Base-by-base conservation (phyloP, 1,284 basidiomycete genomes). In the Inonotus obliquus region DNA sequence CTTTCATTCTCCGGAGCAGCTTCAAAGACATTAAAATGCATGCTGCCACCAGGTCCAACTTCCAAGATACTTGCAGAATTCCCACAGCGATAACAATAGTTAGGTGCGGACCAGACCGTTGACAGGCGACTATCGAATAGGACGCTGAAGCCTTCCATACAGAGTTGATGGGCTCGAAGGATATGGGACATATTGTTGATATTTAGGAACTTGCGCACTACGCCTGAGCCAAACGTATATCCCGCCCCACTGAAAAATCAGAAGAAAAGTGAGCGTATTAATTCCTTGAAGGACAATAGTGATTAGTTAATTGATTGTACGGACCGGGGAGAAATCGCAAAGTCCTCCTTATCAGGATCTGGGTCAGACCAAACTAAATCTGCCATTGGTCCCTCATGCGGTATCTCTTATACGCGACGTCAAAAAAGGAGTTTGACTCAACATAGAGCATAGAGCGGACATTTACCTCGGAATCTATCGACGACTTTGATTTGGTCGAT, bases 291-390 rank as follows among this genome's bases (percentile, higher is more conserved):
- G 7, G 49, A 2, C 25, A n/a, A 14, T 11, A 29, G n/a, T 51
- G 9, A 25, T 14, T 10, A 27, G 14, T 29, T 32, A 10, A 52
- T 35, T 17, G 35, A 52, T 29, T n/a, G 48, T 37, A 74, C 84
- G 62, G 65, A 95, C 94, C 96, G 85, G 55, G 97, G 96, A 61
- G 94, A 97, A 74, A 99, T 98, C 45, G 96, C 96, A 74, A 98
- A 99, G 71, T 99, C 97, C 73, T 98, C 96, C 74, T 98, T 98
- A 74, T 98, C 96, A 49, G 94, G 89, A 77, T 99, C 97, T 35
- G 97, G 97, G 81, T 99, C 97, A 49, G 95, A 98, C 97, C 97
- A 99, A 1, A 99, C 97, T 25, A 99, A 82, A 80, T 99, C 97
- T n/a, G 96, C 96, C 95, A 99, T 99, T 4, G 97, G 96, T 1